These are phyloP conservation scores for Camelina laxa DNA, from an alignment of 345 rosid species.

Conservation along the genomic window DNA sequence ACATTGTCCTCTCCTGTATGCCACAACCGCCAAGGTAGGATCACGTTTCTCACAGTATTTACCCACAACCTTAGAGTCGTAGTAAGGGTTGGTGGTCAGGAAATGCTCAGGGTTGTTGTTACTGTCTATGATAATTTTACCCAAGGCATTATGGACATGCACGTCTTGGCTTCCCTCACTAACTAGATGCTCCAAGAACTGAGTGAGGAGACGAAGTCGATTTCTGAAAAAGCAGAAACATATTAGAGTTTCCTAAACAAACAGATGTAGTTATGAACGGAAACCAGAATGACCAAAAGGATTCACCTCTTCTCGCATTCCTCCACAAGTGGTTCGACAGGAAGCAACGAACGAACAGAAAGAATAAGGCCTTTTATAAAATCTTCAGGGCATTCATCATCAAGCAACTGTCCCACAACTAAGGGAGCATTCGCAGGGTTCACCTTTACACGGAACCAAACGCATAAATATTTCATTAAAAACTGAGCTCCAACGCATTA, in stretches of 20 bases:
- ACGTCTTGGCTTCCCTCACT: conserved; percentile 99
- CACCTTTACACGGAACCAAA: conserved; percentile 57
- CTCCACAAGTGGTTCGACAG: conserved; percentile 85
- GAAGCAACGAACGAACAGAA: conserved; percentile 81
- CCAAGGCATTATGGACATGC: conserved; percentile 98
- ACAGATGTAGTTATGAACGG: conserved; percentile 7
- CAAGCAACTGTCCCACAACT: conserved; percentile 89
- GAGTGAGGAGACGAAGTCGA: conserved; percentile 98
- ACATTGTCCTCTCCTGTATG: conserved; percentile 97
- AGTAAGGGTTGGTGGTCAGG: conserved; percentile 97
- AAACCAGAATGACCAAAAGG: conserved; percentile 25
- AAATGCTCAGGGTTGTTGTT: conserved; percentile 99
- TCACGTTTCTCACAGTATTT: conserved; percentile 99
- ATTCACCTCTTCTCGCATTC: conserved; percentile 88
- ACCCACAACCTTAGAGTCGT: conserved; percentile 96
- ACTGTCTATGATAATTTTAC: conserved; percentile 99
- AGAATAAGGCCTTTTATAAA: conserved; percentile 97
- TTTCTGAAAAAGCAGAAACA: conserved; percentile 61
- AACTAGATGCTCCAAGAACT: conserved; percentile 98
- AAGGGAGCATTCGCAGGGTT: conserved; percentile 99
- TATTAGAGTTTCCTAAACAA: conserved; percentile 35
- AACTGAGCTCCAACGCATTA: neutral
- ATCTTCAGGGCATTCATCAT: conserved; percentile 99
- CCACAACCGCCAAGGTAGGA: conserved; percentile 97
- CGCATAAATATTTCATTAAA: neutral